Base-by-base conservation (phyloP, 2,329 filamentous ascomycete species). In the Cladosporium sp. region DNA sequence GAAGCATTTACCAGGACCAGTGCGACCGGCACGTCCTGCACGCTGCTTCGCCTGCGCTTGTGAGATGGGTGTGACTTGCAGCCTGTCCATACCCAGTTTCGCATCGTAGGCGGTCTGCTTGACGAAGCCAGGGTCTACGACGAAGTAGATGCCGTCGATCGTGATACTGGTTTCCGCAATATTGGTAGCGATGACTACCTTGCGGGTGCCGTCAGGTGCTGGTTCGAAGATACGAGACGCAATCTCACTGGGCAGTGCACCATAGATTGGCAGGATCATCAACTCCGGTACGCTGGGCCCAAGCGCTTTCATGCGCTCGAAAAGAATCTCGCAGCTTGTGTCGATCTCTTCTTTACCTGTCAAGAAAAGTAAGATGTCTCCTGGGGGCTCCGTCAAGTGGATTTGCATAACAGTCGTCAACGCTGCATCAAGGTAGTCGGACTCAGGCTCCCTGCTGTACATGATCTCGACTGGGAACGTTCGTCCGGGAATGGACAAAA, bases 371-470 rank as follows among this genome's bases (percentile, higher is more conserved):
- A 98, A 73, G 48, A 98, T 96, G 64, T 98, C 95, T 59, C 93
- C 93, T 14, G 85, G 80, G 6, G 91, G 89, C 64, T 98, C 93
- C 1, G 87, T 93, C 14, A 98, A 74, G 67, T 98, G 93, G 51
- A 98, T 97, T 66, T 97, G 89, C 92, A 98, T 96, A 44, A 96
- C 90, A 0, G 93, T 97, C 11, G 91, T 87, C n/a, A 98, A 76
- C 0, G 93, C 90, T 1, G 91, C 85, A 68, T 97, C 93, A 11
- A 98, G 76, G 62, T 98, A 98, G 66, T 98, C 95, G 0, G 88
- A 90, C 67, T 97, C 93, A 0, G 95, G 93, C 65, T 98, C 93
- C 53, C 87, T 82, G 2, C 89, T 95, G 70, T 97, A 98, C 70
- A 98, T 85, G 52, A 97, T 84, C 70, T 97, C 93, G 31, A 98